Conservation (phyloP, 352 stramenopile species). For the Phytophthora capsici region DNA sequence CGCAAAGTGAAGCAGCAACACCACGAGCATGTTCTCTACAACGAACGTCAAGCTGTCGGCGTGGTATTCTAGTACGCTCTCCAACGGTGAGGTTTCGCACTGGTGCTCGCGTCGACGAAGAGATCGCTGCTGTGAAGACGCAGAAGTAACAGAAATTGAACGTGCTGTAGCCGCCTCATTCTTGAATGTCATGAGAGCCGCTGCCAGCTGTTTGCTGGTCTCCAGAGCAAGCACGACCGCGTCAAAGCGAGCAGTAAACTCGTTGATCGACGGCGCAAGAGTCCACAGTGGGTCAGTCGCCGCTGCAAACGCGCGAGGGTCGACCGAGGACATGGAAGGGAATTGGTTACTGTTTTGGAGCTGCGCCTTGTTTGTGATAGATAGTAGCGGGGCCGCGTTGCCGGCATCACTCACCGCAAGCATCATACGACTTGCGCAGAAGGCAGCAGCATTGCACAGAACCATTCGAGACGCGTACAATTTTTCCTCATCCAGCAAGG, state of each 20-base stretch:
- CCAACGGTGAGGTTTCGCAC: conserved; percentile 47
- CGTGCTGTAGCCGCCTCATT: conserved; percentile 21
- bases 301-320: conserved; percentile 57
- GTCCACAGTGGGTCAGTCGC: conserved; percentile 70
- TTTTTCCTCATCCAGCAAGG: conserved; percentile 81
- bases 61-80: conserved; percentile 80
- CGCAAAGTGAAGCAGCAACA: conserved; percentile 72
- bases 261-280: conserved; percentile 61
- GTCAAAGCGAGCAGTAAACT: conserved; percentile 68
- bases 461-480: conserved; percentile 85
- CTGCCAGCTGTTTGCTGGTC: conserved; percentile 49
- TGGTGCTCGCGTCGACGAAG: conserved; percentile 44
- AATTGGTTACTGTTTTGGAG: conserved; percentile 45
- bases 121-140: conserved; percentile 26
- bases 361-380: conserved; percentile 47
- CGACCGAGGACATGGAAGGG: conserved; percentile 56
- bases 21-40: conserved; percentile 79
- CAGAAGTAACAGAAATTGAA: conserved; percentile 24
- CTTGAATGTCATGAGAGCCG: conserved; percentile 34
- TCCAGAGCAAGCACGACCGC: conserved; percentile 55
- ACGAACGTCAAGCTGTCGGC: conserved; percentile 76
- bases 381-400: conserved; percentile 53
- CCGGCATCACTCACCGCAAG: conserved; percentile 55
- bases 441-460: conserved; percentile 76
- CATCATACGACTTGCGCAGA: conserved; percentile 79